Evolutionary conservation across 2,329 filamentous ascomycete genomes (phyloP).

Genomic region (Fusarium siculi): DNA sequence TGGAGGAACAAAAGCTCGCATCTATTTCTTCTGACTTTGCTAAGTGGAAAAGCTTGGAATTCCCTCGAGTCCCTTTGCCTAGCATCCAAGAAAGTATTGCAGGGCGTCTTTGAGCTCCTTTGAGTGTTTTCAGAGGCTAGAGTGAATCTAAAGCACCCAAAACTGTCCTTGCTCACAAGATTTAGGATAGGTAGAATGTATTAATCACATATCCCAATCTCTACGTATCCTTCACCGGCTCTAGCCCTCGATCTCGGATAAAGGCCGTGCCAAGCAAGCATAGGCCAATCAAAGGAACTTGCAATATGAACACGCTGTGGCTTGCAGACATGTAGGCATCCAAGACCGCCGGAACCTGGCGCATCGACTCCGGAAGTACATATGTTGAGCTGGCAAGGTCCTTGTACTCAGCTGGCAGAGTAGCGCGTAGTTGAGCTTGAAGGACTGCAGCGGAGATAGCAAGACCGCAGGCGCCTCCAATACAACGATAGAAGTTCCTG

Average conservation of each 20-base stretch:
- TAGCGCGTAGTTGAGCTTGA: neutral
- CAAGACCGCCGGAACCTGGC: neutral
- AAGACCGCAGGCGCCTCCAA: neutral
- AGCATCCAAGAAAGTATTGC: too few species aligned
- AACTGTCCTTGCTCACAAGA: too few species aligned
- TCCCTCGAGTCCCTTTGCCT: too few species aligned
- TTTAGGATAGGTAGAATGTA: too few species aligned
- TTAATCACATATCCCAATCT: too few species aligned
- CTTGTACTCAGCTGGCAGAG: neutral
- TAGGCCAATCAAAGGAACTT: neutral
- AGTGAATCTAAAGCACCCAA: too few species aligned
- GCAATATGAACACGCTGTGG: conserved; percentile 3
- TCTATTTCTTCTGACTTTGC: too few species aligned
- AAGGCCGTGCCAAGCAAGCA: neutral
- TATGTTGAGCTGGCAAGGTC: neutral
- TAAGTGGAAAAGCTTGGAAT: too few species aligned
- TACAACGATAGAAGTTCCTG: conserved; percentile 4
- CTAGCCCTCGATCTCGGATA: neutral
- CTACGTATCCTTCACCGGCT: neutral
- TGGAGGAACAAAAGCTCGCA: too few species aligned
- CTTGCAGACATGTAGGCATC: neutral
- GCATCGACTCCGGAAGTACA: neutral
- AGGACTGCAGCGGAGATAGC: neutral
- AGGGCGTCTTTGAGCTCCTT: too few species aligned
- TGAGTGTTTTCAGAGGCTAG: too few species aligned